Evolutionary conservation across 192 early-diverging fungal genomes (phyloP), one percentile per base, ranked within the genome.

Genomic region (Mortierella alpina): DNA sequence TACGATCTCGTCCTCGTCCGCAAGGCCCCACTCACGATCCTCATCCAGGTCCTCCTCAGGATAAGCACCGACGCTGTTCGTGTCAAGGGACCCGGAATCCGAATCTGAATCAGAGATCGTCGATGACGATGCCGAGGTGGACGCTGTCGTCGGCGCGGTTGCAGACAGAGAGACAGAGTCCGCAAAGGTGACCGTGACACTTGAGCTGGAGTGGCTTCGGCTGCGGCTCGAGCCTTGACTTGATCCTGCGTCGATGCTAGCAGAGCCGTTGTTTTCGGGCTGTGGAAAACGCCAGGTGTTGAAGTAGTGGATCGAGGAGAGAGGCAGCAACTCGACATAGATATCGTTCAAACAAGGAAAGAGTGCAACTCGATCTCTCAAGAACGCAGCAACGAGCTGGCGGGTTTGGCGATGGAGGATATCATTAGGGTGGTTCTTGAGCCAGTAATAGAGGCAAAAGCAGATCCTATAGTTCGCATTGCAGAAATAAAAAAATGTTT

Each of bases 381-480:
- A 67, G 54, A 84, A 65, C 22, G 60, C 42, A n/a, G 65, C 71
- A 39, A 81, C 45, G 9, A 53, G 45, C 44, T 79, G 68, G 5
- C 83, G 72, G 1, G 83, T 84, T 51, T 81, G 83, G 2, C 72
- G 76, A 56, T 84, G 76, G 40, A 80, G 66, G 14, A 84, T 52
- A 55, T 84, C 83, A 18, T 84, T 70, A 5, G 83, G 83, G 51
- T 84, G 73, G 17, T 81, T 57, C 49, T 59, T 84, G 40, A 84
- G 59, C 68, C 66, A 72, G 17, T 67, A 52, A 56, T 66, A 64
- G 4, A 82, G 60, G 42, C 68, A 70, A 6, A 44, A 44, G 49
- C 69, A 84, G 17, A 84, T 84, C 62, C 65, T 70, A 72, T 46
- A 15, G 45, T 7, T 52, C 14, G 12, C 48, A 23, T 10, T 65